These are phyloP conservation scores for Ogataea parapolymorpha DNA, from an alignment of 805 yeast species.

Conservation along the genomic window DNA sequence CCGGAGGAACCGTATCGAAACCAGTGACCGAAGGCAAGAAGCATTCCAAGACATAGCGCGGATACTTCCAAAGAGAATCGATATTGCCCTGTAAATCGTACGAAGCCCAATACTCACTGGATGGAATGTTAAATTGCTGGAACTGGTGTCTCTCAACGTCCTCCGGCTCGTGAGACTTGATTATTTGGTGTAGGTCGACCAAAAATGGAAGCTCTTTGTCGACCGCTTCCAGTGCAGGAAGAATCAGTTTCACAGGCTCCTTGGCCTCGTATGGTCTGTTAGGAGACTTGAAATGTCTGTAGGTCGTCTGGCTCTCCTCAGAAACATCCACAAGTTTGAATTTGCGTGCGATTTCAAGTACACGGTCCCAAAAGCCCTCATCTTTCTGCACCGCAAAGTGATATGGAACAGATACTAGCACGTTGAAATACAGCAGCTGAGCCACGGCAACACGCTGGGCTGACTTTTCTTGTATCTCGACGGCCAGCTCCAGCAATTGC, in stretches of 20 bases:
- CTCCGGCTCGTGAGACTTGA: constrained; percentile 15
- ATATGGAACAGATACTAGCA: constrained; percentile 64
- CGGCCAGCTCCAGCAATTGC: constrained; percentile 52
- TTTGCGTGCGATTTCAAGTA: constrained; percentile 42
- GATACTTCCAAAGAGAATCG: constrained; percentile 65
- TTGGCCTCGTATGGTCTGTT: constrained; percentile 49
- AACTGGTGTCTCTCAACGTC: constrained; percentile 26
- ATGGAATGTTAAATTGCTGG: constrained; percentile 30
- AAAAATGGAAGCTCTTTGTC: constrained; percentile 42
- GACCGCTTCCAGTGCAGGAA: constrained; percentile 48
- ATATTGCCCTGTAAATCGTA: constrained; percentile 43
- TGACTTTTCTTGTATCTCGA: constrained; percentile 47
- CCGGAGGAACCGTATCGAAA: constrained; percentile 65
- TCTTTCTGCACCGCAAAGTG: constrained; percentile 23
- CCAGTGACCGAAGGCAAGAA: constrained; percentile 50
- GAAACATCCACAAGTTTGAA: constrained; percentile 16
- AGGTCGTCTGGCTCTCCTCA: constrained; percentile 1
- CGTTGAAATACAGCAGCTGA: constrained; percentile 63
- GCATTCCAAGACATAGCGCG: constrained; percentile 59
- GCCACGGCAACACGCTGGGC: constrained; percentile 54
- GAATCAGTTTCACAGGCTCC: constrained; percentile 45
- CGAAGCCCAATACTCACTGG: constrained; percentile 33
- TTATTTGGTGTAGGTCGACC: constrained; percentile 31
- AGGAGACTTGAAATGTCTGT: constrained; percentile 35
- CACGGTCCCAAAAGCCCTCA: constrained; percentile 36